phyloP scores from a whole-genome alignment of 106 monocot species.

The Triglochin maritima region DNA sequence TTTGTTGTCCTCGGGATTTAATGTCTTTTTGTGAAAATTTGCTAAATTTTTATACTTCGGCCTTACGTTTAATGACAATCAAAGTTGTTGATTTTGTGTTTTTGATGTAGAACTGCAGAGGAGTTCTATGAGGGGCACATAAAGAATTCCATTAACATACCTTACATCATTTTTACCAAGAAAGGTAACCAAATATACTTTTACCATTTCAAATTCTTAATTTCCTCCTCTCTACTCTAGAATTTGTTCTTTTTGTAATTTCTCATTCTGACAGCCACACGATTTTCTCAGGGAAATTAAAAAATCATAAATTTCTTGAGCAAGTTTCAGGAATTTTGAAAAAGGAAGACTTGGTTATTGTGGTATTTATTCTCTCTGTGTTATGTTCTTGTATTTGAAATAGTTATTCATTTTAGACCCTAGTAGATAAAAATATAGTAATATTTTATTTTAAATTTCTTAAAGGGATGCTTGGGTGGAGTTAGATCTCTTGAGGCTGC shows the following conservation, averaged over 20 bases:
- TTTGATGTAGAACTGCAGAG: not conserved
- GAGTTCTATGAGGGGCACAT: conserved; percentile 5
- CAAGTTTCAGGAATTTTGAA: conserved; percentile 27
- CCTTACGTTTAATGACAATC: not conserved
- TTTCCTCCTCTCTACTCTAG: not conserved
- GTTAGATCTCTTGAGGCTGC: conserved; percentile 37
- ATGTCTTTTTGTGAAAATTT: not conserved
- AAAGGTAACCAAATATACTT: not conserved
- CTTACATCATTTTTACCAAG: not conserved
- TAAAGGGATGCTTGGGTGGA: conserved; percentile 34
- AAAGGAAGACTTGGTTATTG: conserved; percentile 43
- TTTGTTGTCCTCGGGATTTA: not conserved
- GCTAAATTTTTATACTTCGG: too few species aligned
- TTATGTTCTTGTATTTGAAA: too few species aligned
- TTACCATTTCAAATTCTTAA: not conserved
- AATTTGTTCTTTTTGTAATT: not conserved
- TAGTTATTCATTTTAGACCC: not conserved
- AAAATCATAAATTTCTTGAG: conserved; percentile 48
- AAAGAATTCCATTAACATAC: conserved; percentile 1
- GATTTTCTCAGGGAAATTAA: conserved; percentile 42
- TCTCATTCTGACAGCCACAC: not conserved
- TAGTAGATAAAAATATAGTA: not conserved
- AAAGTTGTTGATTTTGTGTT: not conserved
- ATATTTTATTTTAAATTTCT: conserved; percentile 1
- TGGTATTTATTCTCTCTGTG: conserved; percentile 24